Evolutionary conservation across 1,139 yeast species (phyloP), one percentile per base, ranked within the genome.

Genomic region (Dujonia santamariae): DNA sequence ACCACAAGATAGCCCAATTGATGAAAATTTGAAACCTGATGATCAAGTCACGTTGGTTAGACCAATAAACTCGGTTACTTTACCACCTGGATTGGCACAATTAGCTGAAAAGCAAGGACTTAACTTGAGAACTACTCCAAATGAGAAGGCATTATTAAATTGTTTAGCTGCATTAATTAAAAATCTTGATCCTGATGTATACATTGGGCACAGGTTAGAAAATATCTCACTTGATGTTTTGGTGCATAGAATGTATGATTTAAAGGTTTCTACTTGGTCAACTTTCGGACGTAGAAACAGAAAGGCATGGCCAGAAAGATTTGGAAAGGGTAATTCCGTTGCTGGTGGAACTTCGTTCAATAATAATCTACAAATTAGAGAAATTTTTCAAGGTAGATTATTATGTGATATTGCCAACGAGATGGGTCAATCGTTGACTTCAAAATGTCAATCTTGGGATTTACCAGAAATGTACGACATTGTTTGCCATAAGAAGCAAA

Each of bases 391-490:
- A 28, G 99, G 99, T 23, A 73, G 99, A 46, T 71, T 94, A 40
- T 56, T 90, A 37, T 86, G 97, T 69, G 98, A 94, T 60, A 78
- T 94, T 52, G 88, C 94, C 35, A 92, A 92, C 56, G 96, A 88
- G 51, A 77, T 90, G 79, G 99, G 98, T 34, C 94, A 85, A 54
- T 90, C 97, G 0, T 68, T 92, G 43, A 88, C 97, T 3, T 69
- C 81, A 8, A 87, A 88, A 51, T 94, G 98, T 63, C 95, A 87
- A 55, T 85, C 94, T n/a, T 94, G 97, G 97, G 95, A 87, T 40
- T 67, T 94, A 39, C 71, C 84, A 8, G 99, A 94, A 61, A 92
- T 94, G 97, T 82, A 80, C 48, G 81, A 79, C 29, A 74, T 86
- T 32, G 78, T 85, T 39, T 75, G 90, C 63, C 71, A 78, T 47